These are phyloP conservation scores for Aspergillus fumigatus DNA, from an alignment of 2,329 filamentous ascomycete species.

Conservation along the genomic window DNA sequence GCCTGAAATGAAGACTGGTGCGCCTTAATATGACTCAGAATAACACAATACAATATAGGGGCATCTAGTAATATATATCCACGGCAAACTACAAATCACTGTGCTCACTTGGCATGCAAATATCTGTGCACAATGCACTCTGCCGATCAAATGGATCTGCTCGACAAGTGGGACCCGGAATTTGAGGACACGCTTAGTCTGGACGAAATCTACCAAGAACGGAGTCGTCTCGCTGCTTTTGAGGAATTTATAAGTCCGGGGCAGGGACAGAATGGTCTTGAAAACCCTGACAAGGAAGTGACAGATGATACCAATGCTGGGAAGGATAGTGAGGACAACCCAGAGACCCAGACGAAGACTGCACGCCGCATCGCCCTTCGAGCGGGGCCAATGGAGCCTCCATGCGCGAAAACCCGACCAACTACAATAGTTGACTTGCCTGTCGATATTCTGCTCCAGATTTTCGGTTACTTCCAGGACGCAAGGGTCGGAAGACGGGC, in stretches of 20 bases:
- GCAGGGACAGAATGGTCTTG: too few species aligned
- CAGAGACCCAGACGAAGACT: too few species aligned
- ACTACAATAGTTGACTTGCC: not conserved
- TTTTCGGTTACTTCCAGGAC: not conserved
- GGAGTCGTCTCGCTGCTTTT: not conserved
- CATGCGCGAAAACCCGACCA: not conserved
- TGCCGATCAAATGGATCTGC: not conserved
- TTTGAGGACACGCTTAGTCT: not conserved
- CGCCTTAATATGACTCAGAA: too few species aligned
- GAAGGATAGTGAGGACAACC: not conserved
- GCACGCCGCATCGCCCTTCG: not conserved
- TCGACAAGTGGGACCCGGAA: not conserved
- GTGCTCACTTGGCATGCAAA: too few species aligned
- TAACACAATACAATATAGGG: too few species aligned
- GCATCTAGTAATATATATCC: too few species aligned
- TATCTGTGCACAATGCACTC: not conserved
- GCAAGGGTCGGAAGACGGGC: not conserved
- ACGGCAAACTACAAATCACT: too few species aligned
- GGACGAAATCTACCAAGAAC: not conserved
- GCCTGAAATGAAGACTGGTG: too few species aligned
- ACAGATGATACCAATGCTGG: not conserved
- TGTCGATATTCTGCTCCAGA: not conserved
- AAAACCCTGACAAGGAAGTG: too few species aligned
- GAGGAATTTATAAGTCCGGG: not conserved
- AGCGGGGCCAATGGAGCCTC: not conserved